Evolutionary conservation across 1,139 yeast species (phyloP).

Genomic region (Candida sp.): DNA sequence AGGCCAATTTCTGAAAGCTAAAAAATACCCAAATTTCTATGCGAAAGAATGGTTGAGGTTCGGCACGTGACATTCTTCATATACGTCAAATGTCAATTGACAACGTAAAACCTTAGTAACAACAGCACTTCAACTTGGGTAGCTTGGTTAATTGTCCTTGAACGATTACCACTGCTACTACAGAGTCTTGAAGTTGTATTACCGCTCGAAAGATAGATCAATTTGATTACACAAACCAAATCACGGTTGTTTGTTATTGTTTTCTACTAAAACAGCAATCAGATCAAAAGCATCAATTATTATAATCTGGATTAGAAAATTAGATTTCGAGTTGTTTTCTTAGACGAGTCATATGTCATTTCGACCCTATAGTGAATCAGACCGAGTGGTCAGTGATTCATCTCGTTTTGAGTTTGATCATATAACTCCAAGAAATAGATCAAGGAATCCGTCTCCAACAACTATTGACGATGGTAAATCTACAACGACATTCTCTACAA

Average conservation of each 20-base stretch:
- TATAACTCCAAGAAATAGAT: conserved; percentile 18
- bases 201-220: not conserved
- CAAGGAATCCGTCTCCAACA: conserved; percentile 27
- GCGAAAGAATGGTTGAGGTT: not conserved
- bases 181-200: too few species aligned
- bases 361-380: conserved; percentile 21
- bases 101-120: too few species aligned
- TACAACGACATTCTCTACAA: conserved; percentile 12
- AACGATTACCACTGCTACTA: too few species aligned
- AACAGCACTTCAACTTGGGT: too few species aligned
- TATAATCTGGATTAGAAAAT: not conserved
- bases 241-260: not conserved
- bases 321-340: not conserved
- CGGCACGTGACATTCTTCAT: too few species aligned
- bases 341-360: conserved; percentile 10
- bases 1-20: conserved; percentile 16
- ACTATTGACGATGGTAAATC: conserved; percentile 12
- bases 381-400: conserved; percentile 24
- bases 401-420: conserved; percentile 27
- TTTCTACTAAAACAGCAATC: not conserved
- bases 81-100: too few species aligned
- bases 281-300: not conserved
- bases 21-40: not conserved
- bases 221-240: not conserved
- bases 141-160: too few species aligned